Conservation (phyloP, 2,329 filamentous ascomycete genomes). For the Akanthomyces lecanii region DNA sequence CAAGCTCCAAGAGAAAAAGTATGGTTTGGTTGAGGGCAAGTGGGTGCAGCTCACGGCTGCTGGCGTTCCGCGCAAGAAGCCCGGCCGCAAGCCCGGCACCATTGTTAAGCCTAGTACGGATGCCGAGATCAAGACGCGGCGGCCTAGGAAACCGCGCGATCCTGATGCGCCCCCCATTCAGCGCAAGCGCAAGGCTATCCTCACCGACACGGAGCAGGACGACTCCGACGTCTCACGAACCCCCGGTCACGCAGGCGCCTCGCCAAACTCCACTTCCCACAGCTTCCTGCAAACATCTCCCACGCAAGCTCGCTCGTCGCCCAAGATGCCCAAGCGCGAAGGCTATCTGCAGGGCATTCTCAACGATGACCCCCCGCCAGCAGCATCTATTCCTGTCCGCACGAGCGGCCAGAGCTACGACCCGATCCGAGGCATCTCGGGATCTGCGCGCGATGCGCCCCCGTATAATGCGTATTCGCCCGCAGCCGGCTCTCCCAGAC, state of each 20-base stretch:
- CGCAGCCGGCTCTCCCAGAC: slow-evolving; percentile 48
- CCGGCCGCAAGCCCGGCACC: slow-evolving; percentile 60
- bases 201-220: slow-evolving; percentile 35
- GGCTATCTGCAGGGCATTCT: slow-evolving; percentile 51
- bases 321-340: slow-evolving; percentile 50
- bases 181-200: slow-evolving; percentile 51
- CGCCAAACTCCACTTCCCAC: slow-evolving; percentile 21
- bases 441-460: slow-evolving; percentile 61
- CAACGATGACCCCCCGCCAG: slow-evolving; percentile 48
- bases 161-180: slow-evolving; percentile 52
- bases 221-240: slow-evolving; percentile 16
- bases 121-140: slow-evolving; percentile 45
- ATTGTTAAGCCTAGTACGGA: slow-evolving; percentile 42
- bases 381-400: slow-evolving; percentile 42
- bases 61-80: slow-evolving; percentile 58
- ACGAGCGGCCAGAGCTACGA: slow-evolving; percentile 83
- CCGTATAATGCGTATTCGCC: slow-evolving; percentile 45
- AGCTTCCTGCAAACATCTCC: slow-evolving; percentile 25
- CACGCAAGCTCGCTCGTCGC: slow-evolving; percentile 35
- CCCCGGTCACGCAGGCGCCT: slow-evolving; percentile 18
- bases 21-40: slow-evolving; percentile 35
- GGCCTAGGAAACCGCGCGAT: slow-evolving; percentile 54
- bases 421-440: slow-evolving; percentile 69
- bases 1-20: slow-evolving; percentile 26
- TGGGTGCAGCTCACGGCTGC: slow-evolving; percentile 52